Base-by-base conservation (phyloP, 2,329 filamentous ascomycete species). In the Domatiomyces catenatus region DNA sequence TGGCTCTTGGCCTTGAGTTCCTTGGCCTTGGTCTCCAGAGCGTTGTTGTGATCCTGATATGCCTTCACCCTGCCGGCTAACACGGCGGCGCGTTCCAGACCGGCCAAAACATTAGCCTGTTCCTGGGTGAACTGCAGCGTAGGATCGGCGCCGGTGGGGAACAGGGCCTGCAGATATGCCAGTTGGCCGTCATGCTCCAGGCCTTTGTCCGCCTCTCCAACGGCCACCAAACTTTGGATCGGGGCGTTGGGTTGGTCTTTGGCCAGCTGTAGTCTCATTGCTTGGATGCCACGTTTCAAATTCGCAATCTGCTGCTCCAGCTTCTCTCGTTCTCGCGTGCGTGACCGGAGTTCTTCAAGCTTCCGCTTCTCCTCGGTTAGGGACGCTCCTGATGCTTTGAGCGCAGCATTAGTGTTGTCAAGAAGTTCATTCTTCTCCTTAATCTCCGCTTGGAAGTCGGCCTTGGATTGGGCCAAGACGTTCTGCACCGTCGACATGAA, bases 341-440 rank as follows among this genome's bases (percentile, higher is more conserved):
- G 79, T 4, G 76, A 73, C 53, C 84, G 82, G 8, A 93, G 70
- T 7, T 77, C 74, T 53, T 93, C 85, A 2, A 94, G 70, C 19
- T 75, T 77, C 50, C 82, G 81, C 50, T 86, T 80, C 50, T 89
- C 83, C 50, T 88, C 83, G 57, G 83, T 81, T 28, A 94, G 77
- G 54, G 85, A 79, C 18, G 82, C 76, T 1, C 88, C 92, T 1
- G 86, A 82, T 51, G 86, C 83, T 47, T 87, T 83, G 48, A 98
- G 81, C 22, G 83, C 81, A 43, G 78, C 73, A 66, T 95, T 90
- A 36, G 93, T 80, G 15, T 80, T 75, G 62, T 95, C 88, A 49
- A 96, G 83, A 26, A 81, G 77, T 47, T 83, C 75, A 68, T 95
- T 89, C 64, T 94, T 94, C 44, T 83, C 75, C 59, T 83, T 84